These are phyloP conservation scores for Calocera cornea DNA, from an alignment of 768 basidiomycete genomes.

Conservation along the genomic window DNA sequence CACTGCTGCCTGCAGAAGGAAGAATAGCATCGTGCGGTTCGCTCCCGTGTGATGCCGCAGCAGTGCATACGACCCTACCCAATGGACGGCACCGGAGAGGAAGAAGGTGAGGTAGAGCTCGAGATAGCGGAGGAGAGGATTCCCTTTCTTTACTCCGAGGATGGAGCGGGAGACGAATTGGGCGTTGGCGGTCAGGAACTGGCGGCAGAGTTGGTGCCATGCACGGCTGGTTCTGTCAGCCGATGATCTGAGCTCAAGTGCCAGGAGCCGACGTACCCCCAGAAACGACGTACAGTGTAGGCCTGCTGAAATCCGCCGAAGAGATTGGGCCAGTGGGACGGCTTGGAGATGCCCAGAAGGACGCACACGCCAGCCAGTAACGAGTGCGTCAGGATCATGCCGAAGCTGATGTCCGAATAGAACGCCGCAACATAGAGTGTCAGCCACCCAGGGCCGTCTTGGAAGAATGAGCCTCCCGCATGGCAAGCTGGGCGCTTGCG, in stretches of 20 bases:
- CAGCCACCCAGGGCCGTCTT: background rate
- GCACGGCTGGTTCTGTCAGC: background rate
- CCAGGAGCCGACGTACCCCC: background rate
- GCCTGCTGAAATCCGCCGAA: background rate
- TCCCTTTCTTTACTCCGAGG: background rate
- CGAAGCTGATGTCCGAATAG: background rate
- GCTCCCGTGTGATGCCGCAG: background rate
- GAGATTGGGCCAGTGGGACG: background rate
- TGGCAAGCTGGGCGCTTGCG: background rate
- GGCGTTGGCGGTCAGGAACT: background rate
- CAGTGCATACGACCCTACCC: background rate
- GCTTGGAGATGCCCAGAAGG: background rate
- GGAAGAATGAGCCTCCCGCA: background rate
- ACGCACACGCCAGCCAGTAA: background rate
- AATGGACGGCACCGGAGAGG: background rate
- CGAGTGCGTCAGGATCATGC: background rate
- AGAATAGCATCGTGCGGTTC: too few species aligned
- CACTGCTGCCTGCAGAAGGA: too few species aligned
- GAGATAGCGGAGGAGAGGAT: background rate
- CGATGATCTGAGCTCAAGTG: background rate
- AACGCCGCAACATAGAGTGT: background rate
- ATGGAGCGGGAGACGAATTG: background rate
- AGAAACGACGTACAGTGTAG: background rate
- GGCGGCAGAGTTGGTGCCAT: background rate
- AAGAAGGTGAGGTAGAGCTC: background rate